Evolutionary conservation across 495 filamentous ascomycete genomes (phyloP).

Genomic region (Oidiodendron maius): DNA sequence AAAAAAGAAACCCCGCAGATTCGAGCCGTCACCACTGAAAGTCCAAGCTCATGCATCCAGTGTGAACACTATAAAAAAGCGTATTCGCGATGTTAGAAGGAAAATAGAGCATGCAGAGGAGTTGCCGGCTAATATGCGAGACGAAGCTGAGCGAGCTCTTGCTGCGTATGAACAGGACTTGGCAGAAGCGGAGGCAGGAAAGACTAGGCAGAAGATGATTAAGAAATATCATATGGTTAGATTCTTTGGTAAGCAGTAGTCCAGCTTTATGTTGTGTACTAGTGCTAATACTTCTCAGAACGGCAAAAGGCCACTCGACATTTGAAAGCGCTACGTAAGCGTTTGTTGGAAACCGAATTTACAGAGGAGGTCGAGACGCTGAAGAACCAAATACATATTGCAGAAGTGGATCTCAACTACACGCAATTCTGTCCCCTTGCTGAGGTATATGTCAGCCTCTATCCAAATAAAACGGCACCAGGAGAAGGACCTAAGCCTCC

Average conservation of each 20-base stretch:
- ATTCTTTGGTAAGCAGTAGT: conserved; percentile 64
- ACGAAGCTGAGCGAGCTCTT: conserved; percentile 77
- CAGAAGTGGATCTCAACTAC: conserved; percentile 81
- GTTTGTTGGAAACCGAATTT: conserved; percentile 40
- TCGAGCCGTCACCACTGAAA: conserved; percentile 27
- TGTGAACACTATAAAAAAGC: conserved; percentile 46
- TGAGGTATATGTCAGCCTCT: conserved; percentile 76
- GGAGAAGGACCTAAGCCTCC: conserved; percentile 33
- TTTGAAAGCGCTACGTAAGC: conserved; percentile 56
- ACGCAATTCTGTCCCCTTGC: conserved; percentile 74
- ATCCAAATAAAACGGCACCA: conserved; percentile 41
- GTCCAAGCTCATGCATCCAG: conserved; percentile 32
- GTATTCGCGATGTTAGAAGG: conserved; percentile 46
- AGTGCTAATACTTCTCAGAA: conserved; percentile 42
- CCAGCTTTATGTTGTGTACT: not conserved
- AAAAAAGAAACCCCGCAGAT: conserved; percentile 25
- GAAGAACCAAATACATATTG: conserved; percentile 54
- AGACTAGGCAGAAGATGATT: conserved; percentile 64
- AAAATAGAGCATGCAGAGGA: conserved; percentile 30
- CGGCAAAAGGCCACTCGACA: conserved; percentile 75
- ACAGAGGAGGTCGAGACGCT: conserved; percentile 43
- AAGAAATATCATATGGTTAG: conserved; percentile 89
- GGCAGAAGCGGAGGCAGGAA: conserved; percentile 45
- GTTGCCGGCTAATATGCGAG: conserved; percentile 67
- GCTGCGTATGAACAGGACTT: conserved; percentile 70